Conservation (phyloP, 2,329 filamentous ascomycete genomes). For the Stagonosporopsis chrysanthemi region DNA sequence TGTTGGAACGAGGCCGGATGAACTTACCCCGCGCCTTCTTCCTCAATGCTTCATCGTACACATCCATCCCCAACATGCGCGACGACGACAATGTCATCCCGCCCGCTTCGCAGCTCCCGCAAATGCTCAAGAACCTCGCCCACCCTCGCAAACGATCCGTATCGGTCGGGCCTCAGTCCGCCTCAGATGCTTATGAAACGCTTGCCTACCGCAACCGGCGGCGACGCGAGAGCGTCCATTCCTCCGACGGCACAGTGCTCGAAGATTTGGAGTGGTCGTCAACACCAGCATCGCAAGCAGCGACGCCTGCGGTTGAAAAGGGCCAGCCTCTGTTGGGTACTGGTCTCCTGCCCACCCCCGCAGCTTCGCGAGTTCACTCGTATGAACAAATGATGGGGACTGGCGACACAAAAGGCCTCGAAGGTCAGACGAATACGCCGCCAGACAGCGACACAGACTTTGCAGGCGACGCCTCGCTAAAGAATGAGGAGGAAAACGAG, state of each 20-base stretch:
- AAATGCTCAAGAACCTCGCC: slow-evolving; percentile 80
- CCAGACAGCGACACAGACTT: slow-evolving; percentile 45
- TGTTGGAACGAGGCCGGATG: slow-evolving; percentile 80
- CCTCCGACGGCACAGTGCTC: slow-evolving; percentile 41
- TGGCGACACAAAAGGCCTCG: slow-evolving; percentile 54
- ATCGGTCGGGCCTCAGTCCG: slow-evolving; percentile 92
- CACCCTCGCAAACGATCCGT: slow-evolving; percentile 82
- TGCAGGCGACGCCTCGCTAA: slow-evolving; percentile 34
- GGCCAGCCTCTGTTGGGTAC: slow-evolving; percentile 49
- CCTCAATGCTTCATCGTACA: slow-evolving; percentile 87
- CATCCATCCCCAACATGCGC: slow-evolving; percentile 76
- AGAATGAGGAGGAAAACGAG: slow-evolving; percentile 47
- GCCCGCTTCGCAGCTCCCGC: slow-evolving; percentile 84
- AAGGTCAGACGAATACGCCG: slow-evolving; percentile 26
- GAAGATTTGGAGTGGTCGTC: slow-evolving; percentile 38
- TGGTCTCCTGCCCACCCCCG: slow-evolving; percentile 58
- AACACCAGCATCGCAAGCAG: slow-evolving; percentile 24
- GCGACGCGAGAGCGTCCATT: slow-evolving; percentile 66
- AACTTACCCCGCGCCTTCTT: slow-evolving; percentile 90
- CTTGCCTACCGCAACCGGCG: slow-evolving; percentile 85
- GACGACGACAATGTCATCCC: slow-evolving; percentile 89
- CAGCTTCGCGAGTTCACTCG: slow-evolving; percentile 61
- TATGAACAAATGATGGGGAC: slow-evolving; percentile 79
- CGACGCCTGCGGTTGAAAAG: slow-evolving; percentile 39
- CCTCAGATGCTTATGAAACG: slow-evolving; percentile 94